phyloP scores from a whole-genome alignment of 768 basidiomycete genomes.

The Hygrocybe punicea region DNA sequence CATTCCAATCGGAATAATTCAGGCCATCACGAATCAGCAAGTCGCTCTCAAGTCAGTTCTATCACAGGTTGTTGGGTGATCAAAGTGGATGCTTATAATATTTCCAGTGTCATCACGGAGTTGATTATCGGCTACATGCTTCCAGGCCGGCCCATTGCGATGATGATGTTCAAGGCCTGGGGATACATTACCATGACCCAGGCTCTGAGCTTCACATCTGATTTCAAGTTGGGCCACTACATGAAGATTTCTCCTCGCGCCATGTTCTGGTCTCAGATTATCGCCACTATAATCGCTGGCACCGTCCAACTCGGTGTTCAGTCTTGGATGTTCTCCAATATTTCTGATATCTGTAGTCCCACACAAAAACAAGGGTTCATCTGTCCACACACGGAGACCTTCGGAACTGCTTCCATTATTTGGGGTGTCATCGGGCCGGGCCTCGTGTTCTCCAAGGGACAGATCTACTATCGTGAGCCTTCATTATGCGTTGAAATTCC shows the following conservation, averaged over 20 bases:
- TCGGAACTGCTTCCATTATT: constrained; percentile 78
- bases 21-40: constrained; percentile 59
- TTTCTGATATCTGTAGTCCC: constrained; percentile 26
- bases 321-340: constrained; percentile 71
- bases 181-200: too few relatives aligned
- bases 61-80: too few relatives aligned
- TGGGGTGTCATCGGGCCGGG: constrained; percentile 79
- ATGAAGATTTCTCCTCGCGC: constrained; percentile 69
- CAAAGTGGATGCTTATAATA: neutral
- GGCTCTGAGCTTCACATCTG: constrained; percentile 64
- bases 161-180: constrained; percentile 65
- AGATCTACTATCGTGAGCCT: constrained; percentile 49
- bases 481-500: constrained; percentile 16
- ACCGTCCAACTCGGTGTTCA: constrained; percentile 76
- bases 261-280: constrained; percentile 30
- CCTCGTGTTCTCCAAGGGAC: constrained; percentile 63
- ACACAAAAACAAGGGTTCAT: constrained; percentile 52
- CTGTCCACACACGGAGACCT: constrained; percentile 67
- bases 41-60: constrained; percentile 24
- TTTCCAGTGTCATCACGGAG: constrained; percentile 65
- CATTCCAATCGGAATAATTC: constrained; percentile 50
- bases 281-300: constrained; percentile 65
- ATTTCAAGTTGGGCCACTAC: constrained; percentile 78
- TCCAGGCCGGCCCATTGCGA: constrained; percentile 77
- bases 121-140: constrained; percentile 75